phyloP scores from a whole-genome alignment of 495 filamentous ascomycete genomes.

The Sordaria brevicollis region DNA sequence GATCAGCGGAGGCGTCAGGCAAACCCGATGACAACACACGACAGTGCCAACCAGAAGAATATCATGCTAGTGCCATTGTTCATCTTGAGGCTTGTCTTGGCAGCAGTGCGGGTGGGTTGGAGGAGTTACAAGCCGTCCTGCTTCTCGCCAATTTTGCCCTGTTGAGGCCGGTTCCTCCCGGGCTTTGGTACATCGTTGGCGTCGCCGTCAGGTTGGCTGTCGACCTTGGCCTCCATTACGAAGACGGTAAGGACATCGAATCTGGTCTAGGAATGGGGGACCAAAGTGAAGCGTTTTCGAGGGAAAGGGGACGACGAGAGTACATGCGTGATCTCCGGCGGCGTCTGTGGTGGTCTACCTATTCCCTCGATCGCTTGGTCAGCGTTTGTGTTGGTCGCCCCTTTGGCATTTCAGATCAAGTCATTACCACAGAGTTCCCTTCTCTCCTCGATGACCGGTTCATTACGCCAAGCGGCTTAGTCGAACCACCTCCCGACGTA shows the following conservation, averaged over 20 bases:
- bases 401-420: constrained; percentile 87
- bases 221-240: constrained; percentile 86
- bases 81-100: constrained; percentile 82
- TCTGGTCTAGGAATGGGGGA: constrained; percentile 9
- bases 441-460: constrained; percentile 77
- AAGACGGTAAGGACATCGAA: constrained; percentile 66
- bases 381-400: constrained; percentile 86
- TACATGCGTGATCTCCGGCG: constrained; percentile 81
- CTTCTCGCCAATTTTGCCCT: constrained; percentile 86
- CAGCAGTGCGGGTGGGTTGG: constrained; percentile 66
- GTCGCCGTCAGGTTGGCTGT: constrained; percentile 84
- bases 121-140: constrained; percentile 87
- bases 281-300: constrained; percentile 18
- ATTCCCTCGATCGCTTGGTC: constrained; percentile 86
- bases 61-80: constrained; percentile 87
- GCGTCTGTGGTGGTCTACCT: constrained; percentile 93
- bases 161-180: constrained; percentile 81
- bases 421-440: constrained; percentile 89
- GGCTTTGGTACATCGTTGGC: constrained; percentile 94
- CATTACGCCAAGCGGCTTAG: constrained; percentile 76
- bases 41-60: constrained; percentile 86
- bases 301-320: constrained; percentile 64
- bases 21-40: constrained; percentile 17
- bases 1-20: constrained; percentile 5
- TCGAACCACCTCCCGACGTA: constrained; percentile 36